Evolutionary conservation across 1,284 basidiomycete species (phyloP).

Genomic region (Fistulinella cinereoalba): DNA sequence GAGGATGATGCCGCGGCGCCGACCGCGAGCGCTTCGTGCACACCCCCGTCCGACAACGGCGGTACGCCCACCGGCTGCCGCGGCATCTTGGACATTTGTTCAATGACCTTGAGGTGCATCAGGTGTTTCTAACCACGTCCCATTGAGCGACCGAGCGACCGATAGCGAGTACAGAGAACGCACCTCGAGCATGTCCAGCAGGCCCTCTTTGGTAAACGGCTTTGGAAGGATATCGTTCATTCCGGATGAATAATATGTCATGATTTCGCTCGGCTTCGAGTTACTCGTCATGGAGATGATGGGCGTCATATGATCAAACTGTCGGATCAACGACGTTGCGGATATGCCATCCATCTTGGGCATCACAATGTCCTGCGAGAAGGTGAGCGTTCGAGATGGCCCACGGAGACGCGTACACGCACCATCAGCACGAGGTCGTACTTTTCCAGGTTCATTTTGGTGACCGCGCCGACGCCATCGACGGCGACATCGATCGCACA

Average conservation of each 20-base stretch:
- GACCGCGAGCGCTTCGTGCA: conserved; percentile 53
- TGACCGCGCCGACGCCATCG: conserved; percentile 90
- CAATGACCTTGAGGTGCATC: conserved; percentile 88
- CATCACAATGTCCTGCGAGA: conserved; percentile 84
- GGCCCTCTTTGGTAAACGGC: conserved; percentile 90
- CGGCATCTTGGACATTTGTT: conserved; percentile 73
- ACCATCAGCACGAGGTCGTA: conserved; percentile 96
- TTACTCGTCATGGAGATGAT: conserved; percentile 98
- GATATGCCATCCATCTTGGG: conserved; percentile 88
- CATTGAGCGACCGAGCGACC: no score
- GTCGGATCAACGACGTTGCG: conserved; percentile 89
- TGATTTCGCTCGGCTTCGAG: conserved; percentile 85
- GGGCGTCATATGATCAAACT: conserved; percentile 92
- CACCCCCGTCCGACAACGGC: conserved; percentile 59
- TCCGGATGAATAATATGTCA: conserved; percentile 85
- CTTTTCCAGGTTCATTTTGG: conserved; percentile 94
- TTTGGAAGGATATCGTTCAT: conserved; percentile 99
- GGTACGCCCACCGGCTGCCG: conserved; percentile 66
- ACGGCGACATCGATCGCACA: conserved; percentile 94
- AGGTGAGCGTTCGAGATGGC: not conserved
- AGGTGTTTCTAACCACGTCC: conserved; percentile 78
- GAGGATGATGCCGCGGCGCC: conserved; percentile 21
- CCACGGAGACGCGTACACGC: conserved; percentile 28
- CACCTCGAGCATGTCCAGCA: conserved; percentile 90
- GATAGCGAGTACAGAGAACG: no score